phyloP scores from a whole-genome alignment of 208 protist genomes.

The Acanthamoeba sp. region DNA sequence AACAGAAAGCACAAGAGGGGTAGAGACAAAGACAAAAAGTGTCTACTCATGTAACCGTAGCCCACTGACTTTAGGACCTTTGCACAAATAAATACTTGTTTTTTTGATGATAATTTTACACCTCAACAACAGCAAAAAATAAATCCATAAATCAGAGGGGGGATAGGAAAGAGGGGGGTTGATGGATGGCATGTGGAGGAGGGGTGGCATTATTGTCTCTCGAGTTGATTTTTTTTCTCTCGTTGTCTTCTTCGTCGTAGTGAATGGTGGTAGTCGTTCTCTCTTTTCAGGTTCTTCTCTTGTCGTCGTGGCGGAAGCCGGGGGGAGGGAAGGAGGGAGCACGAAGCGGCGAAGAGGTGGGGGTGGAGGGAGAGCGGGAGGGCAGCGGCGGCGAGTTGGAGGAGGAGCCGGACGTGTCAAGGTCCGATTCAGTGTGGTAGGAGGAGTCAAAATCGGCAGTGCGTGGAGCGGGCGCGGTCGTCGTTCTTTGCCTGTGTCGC shows the following conservation, averaged over 20 bases:
- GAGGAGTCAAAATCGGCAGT: not conserved
- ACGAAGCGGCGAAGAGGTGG: not conserved
- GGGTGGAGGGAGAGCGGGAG: not conserved
- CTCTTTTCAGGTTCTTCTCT: not conserved
- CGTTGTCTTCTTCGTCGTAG: too few species aligned
- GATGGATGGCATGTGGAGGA: too few species aligned
- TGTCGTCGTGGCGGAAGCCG: not conserved
- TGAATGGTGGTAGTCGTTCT: not conserved
- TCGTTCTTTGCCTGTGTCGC: conserved; percentile 8
- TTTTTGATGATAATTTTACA: not conserved
- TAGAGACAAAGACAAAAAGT: not conserved
- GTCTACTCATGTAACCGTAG: not conserved
- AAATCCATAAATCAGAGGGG: not conserved
- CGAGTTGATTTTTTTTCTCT: too few species aligned
- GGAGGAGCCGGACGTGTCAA: not conserved
- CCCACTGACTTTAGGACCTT: too few species aligned
- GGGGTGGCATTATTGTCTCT: too few species aligned
- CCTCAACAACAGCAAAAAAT: not conserved
- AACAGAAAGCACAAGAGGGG: not conserved
- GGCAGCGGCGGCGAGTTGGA: conserved; percentile 17
- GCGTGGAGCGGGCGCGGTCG: not conserved
- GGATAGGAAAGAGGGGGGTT: not conserved
- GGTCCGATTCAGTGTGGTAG: not conserved
- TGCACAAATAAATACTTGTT: conserved; percentile 47
- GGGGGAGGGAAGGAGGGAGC: not conserved